A percentile compares a stretch with the other conserved stretches of the same genome.
Conservation (phyloP, 805 yeast species). For the Nakazawaea molendinolei region DNA sequence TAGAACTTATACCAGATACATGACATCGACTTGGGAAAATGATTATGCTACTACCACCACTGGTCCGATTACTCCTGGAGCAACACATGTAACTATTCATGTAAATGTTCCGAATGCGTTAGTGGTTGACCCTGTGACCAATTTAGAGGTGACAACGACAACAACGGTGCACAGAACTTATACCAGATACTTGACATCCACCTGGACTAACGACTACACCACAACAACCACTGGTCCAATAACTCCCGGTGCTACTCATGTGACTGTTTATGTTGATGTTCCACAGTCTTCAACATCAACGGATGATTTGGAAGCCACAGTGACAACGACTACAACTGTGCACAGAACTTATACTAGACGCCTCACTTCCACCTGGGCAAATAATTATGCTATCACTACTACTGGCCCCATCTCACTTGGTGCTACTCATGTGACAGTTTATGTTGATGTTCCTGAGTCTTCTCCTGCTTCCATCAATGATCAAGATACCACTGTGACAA, state of each 20-base stretch:
- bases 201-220: constrained; percentile 2
- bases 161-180: background rate
- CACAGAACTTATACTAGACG: constrained; percentile 2
- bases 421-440: constrained; percentile 6
- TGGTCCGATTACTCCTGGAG: constrained; percentile 1
- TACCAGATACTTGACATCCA: constrained; percentile 4
- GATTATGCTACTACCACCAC: constrained; percentile 1
- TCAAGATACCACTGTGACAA: background rate
- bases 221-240: constrained; percentile 7
- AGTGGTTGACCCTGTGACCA: too few species aligned
- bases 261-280: constrained; percentile 2
- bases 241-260: constrained; percentile 5
- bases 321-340: background rate
- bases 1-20: constrained; percentile 3
- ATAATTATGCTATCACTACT: constrained; percentile 1
- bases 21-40: background rate
- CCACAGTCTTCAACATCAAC: background rate
- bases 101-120: background rate
- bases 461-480: background rate
- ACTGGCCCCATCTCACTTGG: constrained; percentile 5
- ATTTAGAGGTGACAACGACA: background rate
- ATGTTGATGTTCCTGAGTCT: constrained; percentile 3
- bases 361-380: constrained; percentile 1
- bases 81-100: constrained; percentile 1
- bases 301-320: background rate